Percentiles rank a stretch among this genome's conserved stretches.
Conservation (phyloP, 2,329 filamentous ascomycete species). For the Parascedosporium putredinis region DNA sequence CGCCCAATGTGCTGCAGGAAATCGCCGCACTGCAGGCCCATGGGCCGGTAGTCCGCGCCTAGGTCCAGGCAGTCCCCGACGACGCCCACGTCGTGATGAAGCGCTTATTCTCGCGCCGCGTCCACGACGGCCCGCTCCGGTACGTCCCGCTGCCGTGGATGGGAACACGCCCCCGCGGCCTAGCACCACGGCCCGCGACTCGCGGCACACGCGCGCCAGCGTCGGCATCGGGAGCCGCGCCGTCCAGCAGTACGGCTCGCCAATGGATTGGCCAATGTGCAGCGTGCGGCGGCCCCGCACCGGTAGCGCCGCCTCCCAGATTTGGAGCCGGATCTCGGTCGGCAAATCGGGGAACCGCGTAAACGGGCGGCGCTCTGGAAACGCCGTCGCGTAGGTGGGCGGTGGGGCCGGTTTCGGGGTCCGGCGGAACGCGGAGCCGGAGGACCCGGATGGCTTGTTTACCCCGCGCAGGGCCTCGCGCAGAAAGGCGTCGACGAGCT, state of each 20-base stretch:
- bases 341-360: slow-evolving; percentile 1
- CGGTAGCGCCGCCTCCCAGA: slow-evolving; percentile 4
- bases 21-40: slow-evolving; percentile 2
- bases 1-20: neutral
- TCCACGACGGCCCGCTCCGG: slow-evolving; percentile 1
- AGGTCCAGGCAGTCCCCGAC: slow-evolving; percentile 1
- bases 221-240: slow-evolving; percentile 6
- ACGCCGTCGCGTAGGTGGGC: no score
- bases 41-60: neutral
- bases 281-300: neutral
- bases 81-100: slow-evolving; percentile 3
- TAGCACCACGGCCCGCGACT: slow-evolving; percentile 4
- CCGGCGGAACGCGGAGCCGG: neutral
- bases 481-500: neutral
- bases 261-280: slow-evolving; percentile 4
- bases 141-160: slow-evolving; percentile 2
- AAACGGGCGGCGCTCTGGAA: neutral
- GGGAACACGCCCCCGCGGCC: neutral
- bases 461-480: neutral
- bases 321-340: slow-evolving; percentile 5
- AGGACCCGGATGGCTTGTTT: no score
- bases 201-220: slow-evolving; percentile 1
- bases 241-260: slow-evolving; percentile 7
- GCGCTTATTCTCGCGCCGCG: neutral
- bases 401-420: neutral